Conservation (phyloP, 257 asterid species). For the Capsicum chinense region DNA sequence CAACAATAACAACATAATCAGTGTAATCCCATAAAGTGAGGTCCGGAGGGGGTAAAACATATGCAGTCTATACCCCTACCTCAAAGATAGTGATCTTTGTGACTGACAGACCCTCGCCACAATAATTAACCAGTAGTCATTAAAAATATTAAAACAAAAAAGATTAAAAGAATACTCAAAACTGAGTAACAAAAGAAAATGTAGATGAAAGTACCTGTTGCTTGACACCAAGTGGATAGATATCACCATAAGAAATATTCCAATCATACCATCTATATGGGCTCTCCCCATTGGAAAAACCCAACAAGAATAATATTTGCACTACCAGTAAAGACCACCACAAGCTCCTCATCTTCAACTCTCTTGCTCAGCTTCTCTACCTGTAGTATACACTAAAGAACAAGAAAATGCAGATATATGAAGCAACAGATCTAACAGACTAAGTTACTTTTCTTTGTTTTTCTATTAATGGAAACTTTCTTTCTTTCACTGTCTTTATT, state of each 20-base stretch:
- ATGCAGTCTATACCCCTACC: too few relatives aligned
- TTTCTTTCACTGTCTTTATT: background rate
- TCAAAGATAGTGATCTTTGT: too few relatives aligned
- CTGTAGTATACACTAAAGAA: background rate
- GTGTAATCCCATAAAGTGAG: too few relatives aligned
- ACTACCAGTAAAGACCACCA: slow-evolving; percentile 33
- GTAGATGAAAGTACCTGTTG: slow-evolving; percentile 44
- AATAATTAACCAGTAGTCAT: background rate
- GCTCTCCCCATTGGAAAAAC: slow-evolving; percentile 44
- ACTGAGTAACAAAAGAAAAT: background rate
- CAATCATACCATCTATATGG: slow-evolving; percentile 49
- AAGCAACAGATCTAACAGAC: slow-evolving; percentile 12
- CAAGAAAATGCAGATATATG: background rate
- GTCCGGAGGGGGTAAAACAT: too few relatives aligned
- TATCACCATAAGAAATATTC: slow-evolving; percentile 55
- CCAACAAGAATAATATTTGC: slow-evolving; percentile 21
- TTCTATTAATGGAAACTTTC: slow-evolving; percentile 5
- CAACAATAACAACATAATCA: too few relatives aligned
- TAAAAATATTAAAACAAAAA: background rate
- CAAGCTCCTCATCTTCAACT: slow-evolving; percentile 30
- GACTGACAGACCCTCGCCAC: too few relatives aligned
- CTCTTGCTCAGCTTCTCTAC: slow-evolving; percentile 10
- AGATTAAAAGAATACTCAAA: background rate
- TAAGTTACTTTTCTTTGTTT: background rate
- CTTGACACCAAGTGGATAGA: slow-evolving; percentile 57